Percentiles rank a stretch among this genome's conserved stretches.
These are phyloP conservation scores for Aeminium ludgeri DNA, from an alignment of 495 filamentous ascomycete species.

Conservation along the genomic window DNA sequence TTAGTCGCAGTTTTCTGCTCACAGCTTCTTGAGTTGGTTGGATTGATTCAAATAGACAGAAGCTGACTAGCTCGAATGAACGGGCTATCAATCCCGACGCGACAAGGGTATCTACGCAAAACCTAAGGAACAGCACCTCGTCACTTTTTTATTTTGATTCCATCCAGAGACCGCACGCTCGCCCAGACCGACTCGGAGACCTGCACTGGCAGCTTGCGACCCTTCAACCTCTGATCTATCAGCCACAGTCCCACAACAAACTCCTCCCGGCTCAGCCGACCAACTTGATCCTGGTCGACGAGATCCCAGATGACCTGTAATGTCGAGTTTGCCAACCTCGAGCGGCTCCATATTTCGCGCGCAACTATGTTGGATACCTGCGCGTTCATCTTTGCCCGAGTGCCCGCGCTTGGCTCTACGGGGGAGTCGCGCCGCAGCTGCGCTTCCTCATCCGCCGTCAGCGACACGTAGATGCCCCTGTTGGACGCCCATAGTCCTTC, in stretches of 20 bases:
- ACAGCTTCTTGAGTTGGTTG: too few relatives aligned
- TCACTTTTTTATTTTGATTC: slow-evolving; percentile 21
- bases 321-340: slow-evolving; percentile 46
- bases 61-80: too few relatives aligned
- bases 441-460: slow-evolving; percentile 1
- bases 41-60: too few relatives aligned
- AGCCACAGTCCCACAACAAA: slow-evolving; percentile 95
- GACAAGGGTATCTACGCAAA: too few relatives aligned
- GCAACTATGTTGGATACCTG: slow-evolving; percentile 64
- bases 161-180: slow-evolving; percentile 49
- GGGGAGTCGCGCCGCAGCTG: not conserved
- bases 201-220: slow-evolving; percentile 65
- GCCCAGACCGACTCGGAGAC: slow-evolving; percentile 76
- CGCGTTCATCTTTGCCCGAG: slow-evolving; percentile 20
- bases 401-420: too few relatives aligned
- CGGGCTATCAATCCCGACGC: too few relatives aligned
- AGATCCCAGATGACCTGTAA: slow-evolving; percentile 75
- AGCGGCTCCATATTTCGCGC: slow-evolving; percentile 72
- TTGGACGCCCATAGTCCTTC: slow-evolving; percentile 97
- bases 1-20: too few relatives aligned
- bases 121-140: too few relatives aligned
- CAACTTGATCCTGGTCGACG: slow-evolving; percentile 48
- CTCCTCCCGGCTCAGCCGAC: slow-evolving; percentile 54
- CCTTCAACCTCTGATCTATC: slow-evolving; percentile 75
- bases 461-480: slow-evolving; percentile 38